These are phyloP conservation scores for Lactuca sativa DNA, from an alignment of 129 eudicot genomes.

Conservation along the genomic window DNA sequence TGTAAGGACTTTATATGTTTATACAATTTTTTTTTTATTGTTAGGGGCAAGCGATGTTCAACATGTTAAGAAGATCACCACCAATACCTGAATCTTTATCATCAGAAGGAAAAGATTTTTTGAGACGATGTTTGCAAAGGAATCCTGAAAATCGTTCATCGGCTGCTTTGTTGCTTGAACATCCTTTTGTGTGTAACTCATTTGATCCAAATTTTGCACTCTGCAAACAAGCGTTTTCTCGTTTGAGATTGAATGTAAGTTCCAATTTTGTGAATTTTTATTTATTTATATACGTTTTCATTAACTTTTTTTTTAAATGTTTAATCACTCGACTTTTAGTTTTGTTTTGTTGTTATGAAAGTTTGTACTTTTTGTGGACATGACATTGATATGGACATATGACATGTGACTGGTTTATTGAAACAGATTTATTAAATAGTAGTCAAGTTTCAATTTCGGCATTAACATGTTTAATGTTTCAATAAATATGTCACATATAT, in stretches of 20 bases:
- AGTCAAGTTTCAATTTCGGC: no score
- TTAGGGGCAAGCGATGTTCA: conserved; percentile 86
- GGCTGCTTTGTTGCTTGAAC: conserved; percentile 66
- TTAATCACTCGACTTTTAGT: no score
- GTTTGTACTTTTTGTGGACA: no score
- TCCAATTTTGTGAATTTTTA: background rate
- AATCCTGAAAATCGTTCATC: conserved; percentile 82
- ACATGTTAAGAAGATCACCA: conserved; percentile 61
- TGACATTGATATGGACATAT: no score
- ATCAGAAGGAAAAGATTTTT: conserved; percentile 83
- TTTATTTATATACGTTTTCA: no score
- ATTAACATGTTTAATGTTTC: no score
- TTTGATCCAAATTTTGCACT: conserved; percentile 38
- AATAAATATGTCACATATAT: no score
- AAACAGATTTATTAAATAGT: no score
- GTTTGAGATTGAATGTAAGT: conserved; percentile 50
- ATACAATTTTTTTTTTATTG: background rate
- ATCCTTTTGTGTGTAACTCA: conserved; percentile 61
- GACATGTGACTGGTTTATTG: no score
- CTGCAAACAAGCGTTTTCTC: conserved; percentile 45
- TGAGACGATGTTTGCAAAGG: conserved; percentile 65
- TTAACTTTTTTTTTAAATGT: background rate
- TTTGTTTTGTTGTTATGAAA: no score
- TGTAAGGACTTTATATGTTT: no score
- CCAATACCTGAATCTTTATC: conserved; percentile 77